Percentiles rank a stretch among this genome's conserved stretches.
These are phyloP conservation scores for Diaporthe batatas DNA, from an alignment of 2,329 filamentous ascomycete genomes.

Conservation along the genomic window DNA sequence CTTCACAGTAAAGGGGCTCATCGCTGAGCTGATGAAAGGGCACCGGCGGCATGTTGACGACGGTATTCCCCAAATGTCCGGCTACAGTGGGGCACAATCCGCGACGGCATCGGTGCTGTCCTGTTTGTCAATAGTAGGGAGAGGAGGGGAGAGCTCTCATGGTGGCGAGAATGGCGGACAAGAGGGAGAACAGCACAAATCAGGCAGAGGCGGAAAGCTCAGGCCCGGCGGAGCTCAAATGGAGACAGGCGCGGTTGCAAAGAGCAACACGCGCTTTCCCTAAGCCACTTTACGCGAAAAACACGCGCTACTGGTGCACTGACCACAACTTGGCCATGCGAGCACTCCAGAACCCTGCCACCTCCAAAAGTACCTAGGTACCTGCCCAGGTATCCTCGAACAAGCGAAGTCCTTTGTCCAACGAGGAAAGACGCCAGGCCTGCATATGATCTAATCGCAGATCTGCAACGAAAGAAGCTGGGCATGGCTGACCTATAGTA, in stretches of 20 bases:
- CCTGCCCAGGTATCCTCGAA: background rate
- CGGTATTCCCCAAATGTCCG: constrained; percentile 24
- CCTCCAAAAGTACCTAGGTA: background rate
- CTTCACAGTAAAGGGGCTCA: constrained; percentile 63
- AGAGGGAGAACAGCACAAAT: background rate
- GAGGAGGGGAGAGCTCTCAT: background rate
- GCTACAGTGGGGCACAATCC: constrained; percentile 7
- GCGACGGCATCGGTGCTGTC: constrained; percentile 19
- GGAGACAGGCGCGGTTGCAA: constrained; percentile 34
- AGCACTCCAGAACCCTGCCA: constrained; percentile 5
- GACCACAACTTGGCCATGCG: constrained; percentile 9
- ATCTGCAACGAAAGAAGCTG: background rate
- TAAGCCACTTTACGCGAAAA: constrained; percentile 35
- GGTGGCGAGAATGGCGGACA: background rate
- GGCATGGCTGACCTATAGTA: background rate
- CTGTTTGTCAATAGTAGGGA: background rate
- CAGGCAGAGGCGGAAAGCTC: constrained; percentile 33
- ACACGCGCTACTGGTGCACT: constrained; percentile 12
- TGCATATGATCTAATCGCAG: background rate
- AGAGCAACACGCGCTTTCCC: constrained; percentile 34
- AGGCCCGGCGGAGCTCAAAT: constrained; percentile 13
- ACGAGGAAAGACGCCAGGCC: background rate
- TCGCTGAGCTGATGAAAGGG: constrained; percentile 42
- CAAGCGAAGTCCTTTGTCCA: background rate
- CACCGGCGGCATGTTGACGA: constrained; percentile 31